These are phyloP conservation scores for Lactifluus subvellereus DNA, from an alignment of 768 basidiomycete species.

Conservation along the genomic window DNA sequence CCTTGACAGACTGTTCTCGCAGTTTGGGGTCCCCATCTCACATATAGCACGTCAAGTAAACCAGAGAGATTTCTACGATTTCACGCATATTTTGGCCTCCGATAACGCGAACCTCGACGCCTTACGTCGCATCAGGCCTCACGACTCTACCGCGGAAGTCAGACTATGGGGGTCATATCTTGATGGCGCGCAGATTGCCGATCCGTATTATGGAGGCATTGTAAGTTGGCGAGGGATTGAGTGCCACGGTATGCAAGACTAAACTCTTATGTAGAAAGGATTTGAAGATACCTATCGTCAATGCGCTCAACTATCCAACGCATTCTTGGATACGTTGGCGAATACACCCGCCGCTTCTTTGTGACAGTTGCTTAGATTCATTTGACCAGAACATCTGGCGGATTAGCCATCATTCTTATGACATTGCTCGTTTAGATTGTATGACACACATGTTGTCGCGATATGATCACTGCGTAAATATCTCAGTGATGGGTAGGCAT, in stretches of 20 bases:
- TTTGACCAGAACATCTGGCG: not conserved
- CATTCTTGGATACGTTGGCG: conserved; percentile 67
- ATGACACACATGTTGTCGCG: not conserved
- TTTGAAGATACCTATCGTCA: conserved; percentile 79
- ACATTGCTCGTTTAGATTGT: not conserved
- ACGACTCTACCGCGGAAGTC: conserved; percentile 53
- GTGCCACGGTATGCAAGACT: not conserved
- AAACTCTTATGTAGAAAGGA: conserved; percentile 41
- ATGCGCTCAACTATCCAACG: conserved; percentile 66
- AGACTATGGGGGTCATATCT: conserved; percentile 78
- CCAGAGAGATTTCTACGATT: conserved; percentile 60
- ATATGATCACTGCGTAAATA: not conserved
- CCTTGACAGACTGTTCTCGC: not conserved
- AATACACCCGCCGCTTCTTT: conserved; percentile 24
- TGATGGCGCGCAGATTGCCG: conserved; percentile 64
- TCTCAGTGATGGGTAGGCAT: conserved; percentile 76
- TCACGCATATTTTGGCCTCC: conserved; percentile 83
- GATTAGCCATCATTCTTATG: not conserved
- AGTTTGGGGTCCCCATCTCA: conserved; percentile 70
- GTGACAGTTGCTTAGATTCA: not conserved
- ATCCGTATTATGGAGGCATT: conserved; percentile 78
- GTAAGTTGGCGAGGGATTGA: conserved; percentile 35
- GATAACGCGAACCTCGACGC: conserved; percentile 70
- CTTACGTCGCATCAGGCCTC: conserved; percentile 46
- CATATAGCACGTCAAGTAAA: conserved; percentile 62